These are phyloP conservation scores for Catunica adiposa DNA, from an alignment of 2,329 filamentous ascomycete genomes.

Conservation along the genomic window DNA sequence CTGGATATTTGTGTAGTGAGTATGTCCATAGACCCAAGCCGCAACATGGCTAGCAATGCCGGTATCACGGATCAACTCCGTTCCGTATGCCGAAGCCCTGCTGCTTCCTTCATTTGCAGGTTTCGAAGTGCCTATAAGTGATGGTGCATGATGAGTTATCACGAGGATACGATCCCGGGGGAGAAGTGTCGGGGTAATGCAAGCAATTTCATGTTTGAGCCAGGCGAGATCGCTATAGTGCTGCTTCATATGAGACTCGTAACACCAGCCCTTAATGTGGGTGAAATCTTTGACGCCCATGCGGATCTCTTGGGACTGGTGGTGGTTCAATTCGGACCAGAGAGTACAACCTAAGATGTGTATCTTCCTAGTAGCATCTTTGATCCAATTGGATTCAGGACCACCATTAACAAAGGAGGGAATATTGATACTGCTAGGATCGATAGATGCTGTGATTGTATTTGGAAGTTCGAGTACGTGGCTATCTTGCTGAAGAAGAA, in stretches of 20 bases:
- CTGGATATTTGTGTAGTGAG: conserved; percentile 28
- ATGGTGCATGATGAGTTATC: conserved; percentile 41
- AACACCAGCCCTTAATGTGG: conserved; percentile 34
- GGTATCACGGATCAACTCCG: not conserved
- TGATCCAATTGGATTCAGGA: not conserved
- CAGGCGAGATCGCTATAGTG: conserved; percentile 34
- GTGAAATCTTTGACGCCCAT: conserved; percentile 36
- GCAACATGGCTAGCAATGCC: conserved; percentile 18
- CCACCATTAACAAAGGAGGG: not conserved
- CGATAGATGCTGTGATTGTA: not conserved
- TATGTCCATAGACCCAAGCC: conserved; percentile 33
- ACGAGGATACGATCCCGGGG: conserved; percentile 24
- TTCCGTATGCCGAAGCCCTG: not conserved
- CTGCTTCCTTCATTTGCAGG: conserved; percentile 26
- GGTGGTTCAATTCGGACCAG: conserved; percentile 32
- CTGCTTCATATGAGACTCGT: conserved; percentile 30
- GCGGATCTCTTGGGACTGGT: conserved; percentile 24
- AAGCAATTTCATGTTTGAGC: conserved; percentile 27
- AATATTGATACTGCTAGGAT: not conserved
- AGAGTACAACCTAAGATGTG: conserved; percentile 39
- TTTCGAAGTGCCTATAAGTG: conserved; percentile 29
- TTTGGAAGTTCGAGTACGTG: conserved; percentile 21
- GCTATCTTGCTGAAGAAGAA: conserved; percentile 28
- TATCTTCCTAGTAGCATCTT: not conserved
- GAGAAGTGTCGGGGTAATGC: conserved; percentile 5